Base-by-base conservation (phyloP, 257 asterid genomes). In the Solanum infundibuliforme region DNA sequence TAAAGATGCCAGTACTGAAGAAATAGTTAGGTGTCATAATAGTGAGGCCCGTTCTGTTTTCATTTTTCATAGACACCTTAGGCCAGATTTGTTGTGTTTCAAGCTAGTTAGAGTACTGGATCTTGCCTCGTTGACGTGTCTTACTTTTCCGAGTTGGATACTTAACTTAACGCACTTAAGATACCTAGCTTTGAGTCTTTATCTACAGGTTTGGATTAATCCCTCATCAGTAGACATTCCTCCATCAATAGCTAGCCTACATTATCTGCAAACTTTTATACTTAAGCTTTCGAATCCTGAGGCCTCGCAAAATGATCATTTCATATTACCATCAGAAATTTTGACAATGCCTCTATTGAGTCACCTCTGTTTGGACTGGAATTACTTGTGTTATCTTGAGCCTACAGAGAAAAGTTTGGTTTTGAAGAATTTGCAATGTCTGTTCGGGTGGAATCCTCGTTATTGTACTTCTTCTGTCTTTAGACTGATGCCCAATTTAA, bases 401-500 rank as follows among this genome's bases (percentile, higher is more conserved):
- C 16, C 5, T 43, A 43, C 52, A 43, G 71, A 58, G 43, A 87
- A 39, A 12, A n/a, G 81, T 87, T 87, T 13, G 39, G 3, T 2
- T 71, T 12, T 74, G 29, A 31, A 34, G 7, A 87, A 89, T 36
- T 39, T 88, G 23, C 84, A 71, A 20, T 87, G 74, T 8, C 88
- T 91, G 20, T 41, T 36, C 20, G 89, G 83, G 1, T 73, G 31
- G n/a, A 89, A 87, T 86, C 86, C 89, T 4, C 5, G 81, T 21
- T 43, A 35, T 87, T 87, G 87, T 86, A 38, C 74, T 25, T 12
- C 20, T 66, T 36, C 85, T 36, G 4, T 55, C 32, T 71, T 85
- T 38, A 69, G 73, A 18, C 66, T 86, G 21, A 21, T 86, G 65
- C 93, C 91, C 3, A 87, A 83, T 86, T n/a, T 91, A 1, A 86